Evolutionary conservation across 495 filamentous ascomycete genomes (phyloP), one percentile per base, ranked within the genome.

Genomic region (Lasiosphaeriaceae sp.): DNA sequence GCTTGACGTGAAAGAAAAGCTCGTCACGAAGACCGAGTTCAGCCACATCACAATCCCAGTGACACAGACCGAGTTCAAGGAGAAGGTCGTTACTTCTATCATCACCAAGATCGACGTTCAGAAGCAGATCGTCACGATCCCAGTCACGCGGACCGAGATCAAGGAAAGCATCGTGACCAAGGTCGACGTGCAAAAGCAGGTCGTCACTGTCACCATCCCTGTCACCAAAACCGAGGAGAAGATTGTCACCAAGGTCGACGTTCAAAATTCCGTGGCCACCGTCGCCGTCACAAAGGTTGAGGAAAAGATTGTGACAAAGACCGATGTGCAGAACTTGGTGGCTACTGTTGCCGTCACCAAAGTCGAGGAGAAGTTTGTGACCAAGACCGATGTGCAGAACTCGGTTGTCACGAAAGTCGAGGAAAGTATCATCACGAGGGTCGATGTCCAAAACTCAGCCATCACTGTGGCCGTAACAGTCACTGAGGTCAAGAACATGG

Each of bases 291-390:
- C 50, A n/a, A 53, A 44, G 34, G 22, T 44, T 34, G 39, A 53
- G 34, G 39, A 56, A 20, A 23, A 56, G 26, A 16, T 56, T 2
- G 53, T 56, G 26, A 56, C 53, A 24, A 56, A 49, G 31, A 26
- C 26, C n/a, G 52, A 47, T 12, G 44, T 55, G 14, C 19, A 47
- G 24, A 20, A 49, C 17, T 11, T 22, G n/a, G 44, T 56, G 2
- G 53, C 49, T 1, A 56, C 53, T 8, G 47, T 16, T 5, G 5
- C 39, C 5, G 47, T 16, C 4, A 43, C 39, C n/a, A 17, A 43
- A 5, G n/a, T 43, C 39, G n/a, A 43, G 39, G 14, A 43, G 39
- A 17, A 43, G 14, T 5, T 43, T 5, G 39, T 43, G 7, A 43
- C 39, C n/a, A 35, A 52, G 37, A 22, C 47, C 26, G 45, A 55